Conservation (phyloP, 257 asterid genomes). For the Capsicum rhomboideum region DNA sequence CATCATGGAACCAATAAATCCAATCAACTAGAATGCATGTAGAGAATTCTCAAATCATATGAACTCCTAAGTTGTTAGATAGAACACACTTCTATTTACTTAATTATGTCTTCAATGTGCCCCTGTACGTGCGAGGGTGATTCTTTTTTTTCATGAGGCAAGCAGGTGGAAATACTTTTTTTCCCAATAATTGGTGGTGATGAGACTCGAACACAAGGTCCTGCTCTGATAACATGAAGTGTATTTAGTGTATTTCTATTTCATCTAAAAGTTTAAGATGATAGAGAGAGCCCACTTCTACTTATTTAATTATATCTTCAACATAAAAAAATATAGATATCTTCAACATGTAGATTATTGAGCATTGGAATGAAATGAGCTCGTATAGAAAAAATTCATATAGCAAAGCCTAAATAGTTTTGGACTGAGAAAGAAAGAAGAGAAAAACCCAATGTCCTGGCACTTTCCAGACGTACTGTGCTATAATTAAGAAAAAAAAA, state of each 20-base stretch:
- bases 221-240: neutral
- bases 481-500: neutral
- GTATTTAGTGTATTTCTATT: neutral
- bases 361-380: neutral
- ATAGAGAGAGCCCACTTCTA: neutral
- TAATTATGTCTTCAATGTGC: neutral
- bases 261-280: neutral
- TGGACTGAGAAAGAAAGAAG: neutral
- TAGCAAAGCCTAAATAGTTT: neutral
- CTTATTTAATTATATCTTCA: neutral
- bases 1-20: neutral
- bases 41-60: constrained; percentile 1
- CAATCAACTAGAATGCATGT: neutral
- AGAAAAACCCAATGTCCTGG: neutral
- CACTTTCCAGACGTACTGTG: neutral
- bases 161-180: neutral
- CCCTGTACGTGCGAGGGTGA: neutral
- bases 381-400: neutral
- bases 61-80: neutral
- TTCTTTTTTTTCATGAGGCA: neutral
- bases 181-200: neutral
- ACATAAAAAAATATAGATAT: too few relatives aligned
- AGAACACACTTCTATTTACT: neutral
- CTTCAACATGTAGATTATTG: neutral
- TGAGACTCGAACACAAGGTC: neutral